Base-by-base conservation (phyloP, 768 basidiomycete species). In the Boletellus emodensis region DNA sequence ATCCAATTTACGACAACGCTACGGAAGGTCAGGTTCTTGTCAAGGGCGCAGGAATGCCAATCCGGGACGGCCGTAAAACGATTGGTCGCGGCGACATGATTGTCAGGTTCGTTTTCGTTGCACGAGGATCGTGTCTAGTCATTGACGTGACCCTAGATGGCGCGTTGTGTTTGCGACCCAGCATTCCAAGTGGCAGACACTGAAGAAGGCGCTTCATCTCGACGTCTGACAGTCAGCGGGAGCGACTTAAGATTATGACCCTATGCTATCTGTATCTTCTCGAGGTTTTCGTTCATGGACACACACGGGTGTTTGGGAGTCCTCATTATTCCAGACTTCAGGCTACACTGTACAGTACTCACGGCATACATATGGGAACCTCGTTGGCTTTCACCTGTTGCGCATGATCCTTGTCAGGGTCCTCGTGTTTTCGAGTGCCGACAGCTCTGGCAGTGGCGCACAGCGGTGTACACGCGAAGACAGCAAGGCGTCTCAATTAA, bases 11-110 rank as follows among this genome's bases (percentile, higher is more conserved):
- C 45, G 77, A 79, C 55, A 74, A 74, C 57, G 69, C 67, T 4
- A 67, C 78, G 47, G 75, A 72, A 45, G 83, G 81, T 14, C 73
- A 76, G 51, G 64, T 74, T 38, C 69, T 75, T 36, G 68, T 84
- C 47, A 72, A 71, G 59, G 83, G 80, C 37, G 81, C 79, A 46
- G 85, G 85, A n/a, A 87, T 87, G 85, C 83, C 83, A 36, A 71
- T 82, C 40, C 68, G 78, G 49, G 72, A 77, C n/a, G 68, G 75
- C 28, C 76, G 80, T 10, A 69, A 72, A 58, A 68, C 78, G 10
- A 63, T 79, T 46, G 82, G 81, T 33, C 74, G 78, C 58, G 84
- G 85, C 15, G 82, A 84, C 59, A 69, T 87, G 59, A 69, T 85
- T 51, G 71, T 87, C 49, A 78, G 76, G 84, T 86, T 46, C 44